Evolutionary conservation across 148 eudicot genomes (phyloP).

Genomic region (Persicaria maculosa): DNA sequence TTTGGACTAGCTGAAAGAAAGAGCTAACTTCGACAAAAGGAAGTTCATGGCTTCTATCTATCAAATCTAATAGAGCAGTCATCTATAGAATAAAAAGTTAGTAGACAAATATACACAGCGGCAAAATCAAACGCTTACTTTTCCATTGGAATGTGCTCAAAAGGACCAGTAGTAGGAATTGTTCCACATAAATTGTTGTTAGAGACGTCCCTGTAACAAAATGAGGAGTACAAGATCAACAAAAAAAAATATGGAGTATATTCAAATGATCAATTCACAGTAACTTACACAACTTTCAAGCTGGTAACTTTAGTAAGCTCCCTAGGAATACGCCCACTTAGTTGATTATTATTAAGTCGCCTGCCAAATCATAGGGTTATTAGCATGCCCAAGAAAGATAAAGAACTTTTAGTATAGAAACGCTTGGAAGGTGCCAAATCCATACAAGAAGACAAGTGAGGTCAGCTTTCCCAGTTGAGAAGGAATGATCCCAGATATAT

Average conservation of each 20-base stretch:
- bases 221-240: neutral
- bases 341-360: slow-evolving; percentile 72
- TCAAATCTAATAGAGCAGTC: neutral
- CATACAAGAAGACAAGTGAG: slow-evolving; percentile 79
- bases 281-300: slow-evolving; percentile 94
- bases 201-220: slow-evolving; percentile 55
- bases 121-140: slow-evolving; percentile 47
- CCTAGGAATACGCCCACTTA: slow-evolving; percentile 75
- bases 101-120: neutral
- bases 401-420: neutral
- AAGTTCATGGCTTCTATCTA: neutral
- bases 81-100: neutral
- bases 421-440: neutral
- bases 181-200: slow-evolving; percentile 84
- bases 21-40: neutral
- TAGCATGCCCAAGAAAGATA: neutral
- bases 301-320: slow-evolving; percentile 44
- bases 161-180: slow-evolving; percentile 79
- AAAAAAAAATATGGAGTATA: neutral
- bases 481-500: slow-evolving; percentile 62
- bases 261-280: slow-evolving; percentile 1
- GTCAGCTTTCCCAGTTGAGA: slow-evolving; percentile 54
- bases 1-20: neutral
- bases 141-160: slow-evolving; percentile 78
- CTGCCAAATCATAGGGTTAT: slow-evolving; percentile 28